Evolutionary conservation across 352 stramenopile species (phyloP).

Genomic region (Salisapilia sapeloensis): DNA sequence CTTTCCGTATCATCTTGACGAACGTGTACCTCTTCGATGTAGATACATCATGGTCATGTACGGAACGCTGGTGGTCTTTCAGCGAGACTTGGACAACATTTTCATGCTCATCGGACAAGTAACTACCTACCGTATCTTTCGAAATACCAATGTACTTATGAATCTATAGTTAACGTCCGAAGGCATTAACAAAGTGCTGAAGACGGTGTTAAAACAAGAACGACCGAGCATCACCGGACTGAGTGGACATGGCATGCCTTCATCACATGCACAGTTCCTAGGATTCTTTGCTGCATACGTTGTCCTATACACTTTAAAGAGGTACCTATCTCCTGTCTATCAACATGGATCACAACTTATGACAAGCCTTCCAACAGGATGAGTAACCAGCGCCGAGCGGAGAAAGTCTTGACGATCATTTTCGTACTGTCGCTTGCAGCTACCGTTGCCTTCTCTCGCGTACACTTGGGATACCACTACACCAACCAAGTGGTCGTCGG

Average conservation of each 20-base stretch:
- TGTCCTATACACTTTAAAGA: constrained; percentile 45
- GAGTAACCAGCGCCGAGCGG: constrained; percentile 26
- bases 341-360: neutral
- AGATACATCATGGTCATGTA: constrained; percentile 80
- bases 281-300: constrained; percentile 60
- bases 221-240: constrained; percentile 45
- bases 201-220: constrained; percentile 50
- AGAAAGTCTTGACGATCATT: constrained; percentile 46
- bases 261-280: constrained; percentile 68
- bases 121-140: neutral
- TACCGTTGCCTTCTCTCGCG: constrained; percentile 50
- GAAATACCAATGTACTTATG: neutral
- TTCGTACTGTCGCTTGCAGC: constrained; percentile 18
- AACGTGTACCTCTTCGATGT: constrained; percentile 1
- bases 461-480: constrained; percentile 67
- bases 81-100: constrained; percentile 64
- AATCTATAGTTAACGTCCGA: constrained; percentile 40
- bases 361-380: constrained; percentile 11
- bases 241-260: constrained; percentile 56
- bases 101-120: constrained; percentile 58
- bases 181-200: constrained; percentile 62
- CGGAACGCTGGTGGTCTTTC: constrained; percentile 51
- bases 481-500: constrained; percentile 50
- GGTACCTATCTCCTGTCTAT: constrained; percentile 9
- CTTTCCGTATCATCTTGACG: no score